Base-by-base conservation (phyloP, 805 yeast genomes). In the Lachancea dasiensis region DNA sequence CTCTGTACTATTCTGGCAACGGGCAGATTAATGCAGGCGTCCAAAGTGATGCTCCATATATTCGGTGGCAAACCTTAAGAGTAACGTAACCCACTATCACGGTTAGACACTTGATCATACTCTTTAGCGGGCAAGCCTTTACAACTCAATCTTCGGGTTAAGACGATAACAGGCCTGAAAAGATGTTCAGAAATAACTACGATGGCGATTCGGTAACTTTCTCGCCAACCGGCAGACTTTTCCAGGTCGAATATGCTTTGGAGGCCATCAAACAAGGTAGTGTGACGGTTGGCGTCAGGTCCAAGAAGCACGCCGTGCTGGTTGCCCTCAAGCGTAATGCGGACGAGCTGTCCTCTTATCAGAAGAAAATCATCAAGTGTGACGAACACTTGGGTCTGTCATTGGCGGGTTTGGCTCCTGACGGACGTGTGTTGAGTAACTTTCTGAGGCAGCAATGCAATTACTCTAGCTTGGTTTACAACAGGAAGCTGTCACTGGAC, bases 221-320 rank as follows among this genome's bases (percentile, higher is more conserved):
- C 67, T 90, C 97, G 23, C 98, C 98, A 14, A 97, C 95, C 55
- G 98, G 98, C 21, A 81, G 98, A 56, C 70, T 92, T 44, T 92
- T 92, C 70, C 98, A 92, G 66, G 98, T 92, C 22, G 98, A 92
- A 63, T 92, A 92, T 63, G 94, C 98, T 10, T 67, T 92, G 40
- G 98, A 92, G 65, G 97, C 98, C 9, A 92, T 92, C 63, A 92
- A 92, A 61, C 97, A 90, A 68, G 98, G 98, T 26, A 81, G 94
- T 47, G 97, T 97, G 3, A 90, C 97, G 3, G 96, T 89, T 24
- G 99, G 98, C 6, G 69, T 92, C 40, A 81, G 86, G 28, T 86
- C 96, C 27, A 77, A 81, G 50, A 79, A 76, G 36, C 83, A 87
- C 60, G 96, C 87, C 18, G 97, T 90, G 6, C 68, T 92, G 52